These are phyloP conservation scores for Pseudogymnoascus sp. DNA, from an alignment of 2,329 filamentous ascomycete species.

Conservation along the genomic window DNA sequence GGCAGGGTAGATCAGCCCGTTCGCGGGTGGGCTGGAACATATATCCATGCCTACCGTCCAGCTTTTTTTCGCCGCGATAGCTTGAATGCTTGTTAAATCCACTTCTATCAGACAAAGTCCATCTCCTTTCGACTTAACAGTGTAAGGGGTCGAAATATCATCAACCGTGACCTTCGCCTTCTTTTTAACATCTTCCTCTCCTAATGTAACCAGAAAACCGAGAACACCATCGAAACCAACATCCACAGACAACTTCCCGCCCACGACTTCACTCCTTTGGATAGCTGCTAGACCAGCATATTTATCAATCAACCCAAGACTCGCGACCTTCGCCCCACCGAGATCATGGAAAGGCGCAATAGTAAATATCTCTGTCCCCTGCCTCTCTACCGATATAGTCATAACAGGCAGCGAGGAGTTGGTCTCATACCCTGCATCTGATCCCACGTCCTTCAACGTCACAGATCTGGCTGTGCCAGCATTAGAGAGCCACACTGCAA, in stretches of 20 bases:
- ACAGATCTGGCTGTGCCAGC: conserved; percentile 7
- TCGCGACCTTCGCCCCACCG: conserved; percentile 2
- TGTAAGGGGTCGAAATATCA: background rate
- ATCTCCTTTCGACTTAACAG: background rate
- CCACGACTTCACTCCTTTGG: background rate
- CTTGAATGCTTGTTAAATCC: background rate
- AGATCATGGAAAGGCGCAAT: conserved; percentile 8
- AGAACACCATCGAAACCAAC: background rate
- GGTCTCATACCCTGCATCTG: background rate
- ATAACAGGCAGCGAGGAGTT: background rate
- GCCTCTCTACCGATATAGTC: background rate
- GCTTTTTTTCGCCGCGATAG: background rate
- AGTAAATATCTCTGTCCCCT: conserved; percentile 6
- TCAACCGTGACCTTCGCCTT: background rate
- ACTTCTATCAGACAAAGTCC: background rate
- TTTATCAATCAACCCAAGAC: conserved; percentile 13
- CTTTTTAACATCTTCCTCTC: background rate
- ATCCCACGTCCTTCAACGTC: conserved; percentile 4
- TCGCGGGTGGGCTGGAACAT: no score
- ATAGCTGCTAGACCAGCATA: conserved; percentile 13
- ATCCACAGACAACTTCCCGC: background rate
- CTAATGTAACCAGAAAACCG: background rate
- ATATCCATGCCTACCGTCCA: background rate
- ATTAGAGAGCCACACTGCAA: conserved; percentile 11
- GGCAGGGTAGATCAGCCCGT: no score